Conservation (phyloP, 2,329 filamentous ascomycete genomes). For the Fusarium piperis region DNA sequence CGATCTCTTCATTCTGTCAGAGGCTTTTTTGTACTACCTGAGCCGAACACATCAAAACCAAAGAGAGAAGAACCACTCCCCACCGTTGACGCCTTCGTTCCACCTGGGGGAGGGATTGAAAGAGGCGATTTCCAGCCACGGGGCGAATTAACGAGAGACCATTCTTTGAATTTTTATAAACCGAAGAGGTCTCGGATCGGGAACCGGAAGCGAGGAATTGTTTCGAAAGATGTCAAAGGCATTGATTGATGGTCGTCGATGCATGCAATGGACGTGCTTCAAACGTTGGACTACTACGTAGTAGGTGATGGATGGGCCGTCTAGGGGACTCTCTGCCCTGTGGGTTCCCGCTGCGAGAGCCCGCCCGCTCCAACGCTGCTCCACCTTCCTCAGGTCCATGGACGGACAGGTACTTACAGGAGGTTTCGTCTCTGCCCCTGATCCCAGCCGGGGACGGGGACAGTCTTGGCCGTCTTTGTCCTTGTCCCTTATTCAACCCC, state of each 20-base stretch:
- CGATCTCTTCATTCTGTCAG: conserved; percentile 12
- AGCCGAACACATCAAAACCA: neutral
- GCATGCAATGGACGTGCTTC: conserved; percentile 9
- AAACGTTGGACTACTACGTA: conserved; percentile 11
- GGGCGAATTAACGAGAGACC: conserved; percentile 3
- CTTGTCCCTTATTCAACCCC: conserved; percentile 12
- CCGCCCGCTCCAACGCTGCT: conserved; percentile 18
- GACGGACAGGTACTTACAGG: neutral
- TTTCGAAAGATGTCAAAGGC: neutral
- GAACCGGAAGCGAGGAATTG: conserved; percentile 4
- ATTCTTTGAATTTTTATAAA: neutral
- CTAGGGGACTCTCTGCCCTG: conserved; percentile 13
- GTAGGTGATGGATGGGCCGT: conserved; percentile 18
- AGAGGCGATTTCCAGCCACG: conserved; percentile 5
- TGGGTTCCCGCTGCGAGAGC: conserved; percentile 33
- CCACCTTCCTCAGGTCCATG: neutral
- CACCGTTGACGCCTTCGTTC: conserved; percentile 19
- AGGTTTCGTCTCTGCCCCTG: conserved; percentile 33
- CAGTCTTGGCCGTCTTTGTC: conserved; percentile 18
- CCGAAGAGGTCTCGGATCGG: neutral
- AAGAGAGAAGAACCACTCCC: neutral
- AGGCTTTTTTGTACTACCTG: conserved; percentile 9
- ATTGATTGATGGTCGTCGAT: conserved; percentile 7
- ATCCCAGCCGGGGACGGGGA: conserved; percentile 16
- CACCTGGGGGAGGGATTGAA: conserved; percentile 7